Evolutionary conservation across 2,329 filamentous ascomycete species (phyloP).

Genomic region (Cordyceps militaris): DNA sequence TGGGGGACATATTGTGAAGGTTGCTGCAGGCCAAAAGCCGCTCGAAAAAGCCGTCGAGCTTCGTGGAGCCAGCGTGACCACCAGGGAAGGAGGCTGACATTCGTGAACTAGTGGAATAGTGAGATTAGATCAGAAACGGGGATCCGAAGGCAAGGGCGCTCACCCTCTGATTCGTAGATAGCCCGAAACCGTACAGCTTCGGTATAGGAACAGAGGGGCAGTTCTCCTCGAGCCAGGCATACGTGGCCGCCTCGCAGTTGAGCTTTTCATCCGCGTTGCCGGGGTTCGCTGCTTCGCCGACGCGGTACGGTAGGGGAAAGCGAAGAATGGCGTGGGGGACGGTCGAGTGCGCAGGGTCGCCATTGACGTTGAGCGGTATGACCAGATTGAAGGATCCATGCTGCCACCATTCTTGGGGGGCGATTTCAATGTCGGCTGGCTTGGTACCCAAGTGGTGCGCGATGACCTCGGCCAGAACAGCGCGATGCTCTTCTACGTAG

Average conservation of each 20-base stretch:
- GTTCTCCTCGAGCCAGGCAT: conserved; percentile 31
- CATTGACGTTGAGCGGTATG: conserved; percentile 22
- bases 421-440: conserved; percentile 8
- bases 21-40: not conserved
- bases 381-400: conserved; percentile 31
- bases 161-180: conserved; percentile 12
- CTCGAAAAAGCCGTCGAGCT: not conserved
- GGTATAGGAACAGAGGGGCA: conserved; percentile 31
- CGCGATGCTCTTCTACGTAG: conserved; percentile 11
- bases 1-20: not conserved
- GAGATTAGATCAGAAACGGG: no score
- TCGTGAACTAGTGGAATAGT: not conserved
- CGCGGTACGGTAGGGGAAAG: conserved; percentile 28
- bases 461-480: not conserved
- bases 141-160: not conserved
- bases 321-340: conserved; percentile 17
- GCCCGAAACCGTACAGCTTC: conserved; percentile 17
- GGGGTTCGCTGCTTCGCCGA: conserved; percentile 28
- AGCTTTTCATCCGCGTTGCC: conserved; percentile 37
- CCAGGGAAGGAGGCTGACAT: not conserved
- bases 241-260: conserved; percentile 31
- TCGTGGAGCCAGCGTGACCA: not conserved
- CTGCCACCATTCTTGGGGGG: conserved; percentile 15
- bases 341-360: conserved; percentile 1
- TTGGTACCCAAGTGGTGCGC: conserved; percentile 4